Conservation (phyloP, 1,284 basidiomycete genomes). For the Pseudozyma hubeiensis region DNA sequence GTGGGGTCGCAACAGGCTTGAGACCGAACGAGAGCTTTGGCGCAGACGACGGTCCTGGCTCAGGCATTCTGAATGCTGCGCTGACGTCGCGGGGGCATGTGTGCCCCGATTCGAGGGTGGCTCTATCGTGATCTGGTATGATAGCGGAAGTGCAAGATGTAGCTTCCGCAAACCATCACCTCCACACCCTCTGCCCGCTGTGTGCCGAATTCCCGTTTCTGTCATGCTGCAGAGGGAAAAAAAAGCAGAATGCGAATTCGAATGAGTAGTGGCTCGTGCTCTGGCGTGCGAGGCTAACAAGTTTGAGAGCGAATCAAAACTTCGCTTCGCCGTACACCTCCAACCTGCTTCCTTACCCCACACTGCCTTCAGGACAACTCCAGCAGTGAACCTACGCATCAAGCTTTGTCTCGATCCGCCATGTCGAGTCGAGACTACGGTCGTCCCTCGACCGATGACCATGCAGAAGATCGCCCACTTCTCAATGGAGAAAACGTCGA, state of each 20-base stretch:
- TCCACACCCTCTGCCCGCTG: constrained; percentile 13
- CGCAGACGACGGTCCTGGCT: constrained; percentile 8
- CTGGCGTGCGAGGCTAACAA: neutral
- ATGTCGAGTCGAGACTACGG: constrained; percentile 46
- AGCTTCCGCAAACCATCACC: neutral
- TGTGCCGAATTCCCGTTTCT: neutral
- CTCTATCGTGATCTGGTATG: neutral
- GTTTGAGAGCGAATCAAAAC: neutral
- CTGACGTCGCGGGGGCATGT: neutral
- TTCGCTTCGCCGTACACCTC: neutral
- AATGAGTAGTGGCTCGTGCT: constrained; percentile 13
- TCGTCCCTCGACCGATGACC: constrained; percentile 50
- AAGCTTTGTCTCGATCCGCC: constrained; percentile 1
- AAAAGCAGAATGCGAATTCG: neutral
- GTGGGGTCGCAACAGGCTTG: constrained; percentile 22
- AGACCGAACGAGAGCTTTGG: constrained; percentile 54
- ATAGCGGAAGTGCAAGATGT: neutral
- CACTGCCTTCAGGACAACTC: constrained; percentile 4
- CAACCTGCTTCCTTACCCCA: neutral
- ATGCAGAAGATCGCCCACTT: constrained; percentile 44
- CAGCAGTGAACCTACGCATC: neutral
- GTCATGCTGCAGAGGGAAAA: neutral
- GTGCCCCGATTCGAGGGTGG: too few species aligned
- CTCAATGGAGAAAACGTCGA: constrained; percentile 12
- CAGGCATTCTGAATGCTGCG: constrained; percentile 9